phyloP scores from a whole-genome alignment of 2,329 filamentous ascomycete species.

The Sphaerulina musiva region DNA sequence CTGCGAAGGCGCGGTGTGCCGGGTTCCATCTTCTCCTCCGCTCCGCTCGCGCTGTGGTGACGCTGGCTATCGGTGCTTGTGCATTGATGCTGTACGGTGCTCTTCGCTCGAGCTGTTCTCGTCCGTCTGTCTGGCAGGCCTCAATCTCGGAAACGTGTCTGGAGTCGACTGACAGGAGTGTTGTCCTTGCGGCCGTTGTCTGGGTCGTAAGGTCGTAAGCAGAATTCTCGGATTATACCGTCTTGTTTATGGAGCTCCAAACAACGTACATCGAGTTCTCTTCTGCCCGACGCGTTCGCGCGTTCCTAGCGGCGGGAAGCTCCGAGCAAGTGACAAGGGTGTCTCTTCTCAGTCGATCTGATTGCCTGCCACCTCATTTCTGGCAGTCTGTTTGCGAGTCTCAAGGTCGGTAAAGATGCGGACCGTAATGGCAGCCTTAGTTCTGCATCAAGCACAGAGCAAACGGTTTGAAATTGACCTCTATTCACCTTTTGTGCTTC shows the following conservation, averaged over 20 bases:
- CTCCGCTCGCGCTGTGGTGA: not conserved
- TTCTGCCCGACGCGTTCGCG: not conserved
- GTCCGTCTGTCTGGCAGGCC: too few relatives aligned
- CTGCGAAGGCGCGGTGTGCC: constrained; percentile 74
- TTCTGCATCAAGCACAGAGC: not conserved
- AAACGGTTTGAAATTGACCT: constrained; percentile 6
- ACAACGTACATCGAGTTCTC: not conserved
- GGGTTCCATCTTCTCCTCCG: constrained; percentile 4
- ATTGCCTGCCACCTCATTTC: not conserved
- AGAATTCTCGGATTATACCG: not conserved
- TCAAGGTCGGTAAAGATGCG: not conserved
- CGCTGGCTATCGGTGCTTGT: not conserved
- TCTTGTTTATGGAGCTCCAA: not conserved
- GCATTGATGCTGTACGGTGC: not conserved
- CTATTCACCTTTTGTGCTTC: constrained; percentile 9
- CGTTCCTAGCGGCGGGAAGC: not conserved
- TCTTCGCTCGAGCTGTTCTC: not conserved
- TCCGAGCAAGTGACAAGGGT: not conserved
- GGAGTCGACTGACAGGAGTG: too few relatives aligned
- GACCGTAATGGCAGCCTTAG: not conserved
- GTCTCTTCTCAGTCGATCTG: too few relatives aligned
- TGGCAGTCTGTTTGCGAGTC: not conserved
- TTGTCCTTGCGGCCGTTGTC: not conserved
- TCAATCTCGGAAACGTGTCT: too few relatives aligned
- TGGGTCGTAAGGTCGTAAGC: not conserved